Base-by-base conservation (phyloP, 2,329 filamentous ascomycete genomes). In the Colletotrichum lupini region DNA sequence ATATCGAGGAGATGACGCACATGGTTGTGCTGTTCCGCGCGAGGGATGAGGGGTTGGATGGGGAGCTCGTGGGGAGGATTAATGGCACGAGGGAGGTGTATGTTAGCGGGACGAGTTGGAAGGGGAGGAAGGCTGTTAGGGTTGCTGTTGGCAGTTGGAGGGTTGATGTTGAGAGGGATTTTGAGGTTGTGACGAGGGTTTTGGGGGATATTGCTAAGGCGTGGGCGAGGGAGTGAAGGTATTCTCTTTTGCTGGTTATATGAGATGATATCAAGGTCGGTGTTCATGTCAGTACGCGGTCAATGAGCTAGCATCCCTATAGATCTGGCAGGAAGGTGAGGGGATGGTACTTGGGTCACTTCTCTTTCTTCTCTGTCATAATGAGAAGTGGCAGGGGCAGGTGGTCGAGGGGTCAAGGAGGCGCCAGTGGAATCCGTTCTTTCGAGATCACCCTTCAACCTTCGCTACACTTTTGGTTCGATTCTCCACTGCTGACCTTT, bases 71-170 rank as follows among this genome's bases (percentile, higher is more conserved):
- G 0, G 84, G 87, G 9, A 90, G 84, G 66, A 95, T 98, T 77
- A 98, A 98, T 79, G 87, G 83, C 5, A 92, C 90, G 1, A 88
- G 91, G 53, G 90, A 90, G 78, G 92, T 98, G 78, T 98, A 95
- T 79, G 93, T 97, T 5, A 95, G 93, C 73, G 94, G 94, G 0
- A 97, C 94, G 14, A 87, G 83, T 58, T 98, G 95, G 95, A 86
- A 91, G 55, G 93, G 93, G 0, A 84, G 86, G 69, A 89, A 92
- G 69, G 95, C 95, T 9, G 93, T 92, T 74, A 88, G 96, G n/a
- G 90, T 98, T 77, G 95, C 96, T 0, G 91, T 98, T 55, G 93
- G 93, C 52, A 98, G 94, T 78, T 98, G 95, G 94, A 90, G 90
- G 81, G 92, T 94, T 2, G 87, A 95, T 78, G 87, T 92, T 0